Conservation (phyloP, 768 basidiomycete genomes). For the Piloderma croceum region DNA sequence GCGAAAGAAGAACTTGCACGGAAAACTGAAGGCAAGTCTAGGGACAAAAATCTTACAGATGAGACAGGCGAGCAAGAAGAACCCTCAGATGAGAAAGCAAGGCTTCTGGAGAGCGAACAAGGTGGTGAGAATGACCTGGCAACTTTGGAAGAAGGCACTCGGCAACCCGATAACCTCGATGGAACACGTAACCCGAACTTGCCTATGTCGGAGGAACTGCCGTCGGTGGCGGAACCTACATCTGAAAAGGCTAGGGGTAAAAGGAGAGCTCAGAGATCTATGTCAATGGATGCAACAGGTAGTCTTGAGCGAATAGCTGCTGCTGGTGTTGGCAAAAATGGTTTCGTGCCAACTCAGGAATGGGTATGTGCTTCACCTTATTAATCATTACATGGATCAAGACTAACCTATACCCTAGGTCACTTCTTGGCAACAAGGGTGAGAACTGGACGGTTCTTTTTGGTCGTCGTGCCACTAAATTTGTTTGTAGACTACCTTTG, state of each 20-base stretch:
- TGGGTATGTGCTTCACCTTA: constrained; percentile 59
- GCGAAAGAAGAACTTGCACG: constrained; percentile 64
- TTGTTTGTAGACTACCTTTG: constrained; percentile 63
- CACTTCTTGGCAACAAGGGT: constrained; percentile 97
- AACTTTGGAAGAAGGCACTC: background rate
- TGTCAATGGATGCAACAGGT: constrained; percentile 43
- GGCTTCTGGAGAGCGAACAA: constrained; percentile 54
- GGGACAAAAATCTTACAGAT: background rate
- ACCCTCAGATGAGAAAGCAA: constrained; percentile 60
- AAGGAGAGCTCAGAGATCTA: constrained; percentile 67
- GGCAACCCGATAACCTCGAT: constrained; percentile 13
- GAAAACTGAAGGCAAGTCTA: constrained; percentile 22
- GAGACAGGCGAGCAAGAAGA: constrained; percentile 15
- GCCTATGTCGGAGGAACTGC: constrained; percentile 36
- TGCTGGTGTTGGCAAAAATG: constrained; percentile 75
- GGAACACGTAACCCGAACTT: constrained; percentile 36
- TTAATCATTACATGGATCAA: constrained; percentile 7
- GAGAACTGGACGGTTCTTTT: constrained; percentile 13
- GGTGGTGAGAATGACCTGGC: constrained; percentile 22
- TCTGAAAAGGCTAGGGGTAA: constrained; percentile 94
- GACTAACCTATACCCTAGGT: constrained; percentile 42
- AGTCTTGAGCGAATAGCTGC: constrained; percentile 63
- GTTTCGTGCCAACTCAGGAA: constrained; percentile 93
- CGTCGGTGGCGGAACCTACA: constrained; percentile 20
- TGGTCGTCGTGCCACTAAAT: constrained; percentile 8